Conservation (phyloP, 768 basidiomycete genomes). For the Dacryopinax primogenitus region DNA sequence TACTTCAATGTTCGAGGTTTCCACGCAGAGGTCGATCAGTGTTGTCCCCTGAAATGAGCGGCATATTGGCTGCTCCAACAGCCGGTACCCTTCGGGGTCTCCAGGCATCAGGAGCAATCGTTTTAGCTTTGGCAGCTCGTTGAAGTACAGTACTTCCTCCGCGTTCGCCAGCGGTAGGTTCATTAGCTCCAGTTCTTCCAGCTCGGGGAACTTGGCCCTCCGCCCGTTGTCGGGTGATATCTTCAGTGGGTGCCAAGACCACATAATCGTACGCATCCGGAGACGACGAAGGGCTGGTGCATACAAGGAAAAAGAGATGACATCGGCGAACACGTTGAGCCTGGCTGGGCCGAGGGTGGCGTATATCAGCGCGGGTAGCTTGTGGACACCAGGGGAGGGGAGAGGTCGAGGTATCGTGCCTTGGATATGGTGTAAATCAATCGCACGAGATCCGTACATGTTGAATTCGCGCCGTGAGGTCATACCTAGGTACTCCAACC, state of each 20-base stretch:
- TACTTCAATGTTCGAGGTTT: background rate
- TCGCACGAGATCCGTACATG: background rate
- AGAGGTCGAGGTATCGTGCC: background rate
- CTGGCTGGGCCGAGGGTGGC: background rate
- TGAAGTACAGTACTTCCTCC: background rate
- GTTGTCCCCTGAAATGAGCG: background rate
- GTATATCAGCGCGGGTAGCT: background rate
- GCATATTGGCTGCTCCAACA: background rate
- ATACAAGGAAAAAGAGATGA: background rate
- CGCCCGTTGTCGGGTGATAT: background rate
- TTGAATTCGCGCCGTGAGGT: background rate
- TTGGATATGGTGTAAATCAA: background rate
- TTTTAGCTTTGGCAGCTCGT: background rate
- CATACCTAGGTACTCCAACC: background rate
- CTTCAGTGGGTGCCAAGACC: background rate
- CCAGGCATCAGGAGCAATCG: background rate
- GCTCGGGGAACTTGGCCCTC: background rate
- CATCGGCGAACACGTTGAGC: background rate
- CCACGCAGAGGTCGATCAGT: background rate
- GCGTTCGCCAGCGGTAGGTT: background rate
- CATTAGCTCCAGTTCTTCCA: slow-evolving; percentile 1
- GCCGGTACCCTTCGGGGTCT: background rate
- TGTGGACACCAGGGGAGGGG: background rate
- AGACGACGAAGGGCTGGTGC: background rate
- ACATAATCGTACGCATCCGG: background rate